A percentile compares a stretch with the other conserved stretches of the same genome.
phyloP scores from a whole-genome alignment of 805 yeast species.

The Yarrowia divulgata region DNA sequence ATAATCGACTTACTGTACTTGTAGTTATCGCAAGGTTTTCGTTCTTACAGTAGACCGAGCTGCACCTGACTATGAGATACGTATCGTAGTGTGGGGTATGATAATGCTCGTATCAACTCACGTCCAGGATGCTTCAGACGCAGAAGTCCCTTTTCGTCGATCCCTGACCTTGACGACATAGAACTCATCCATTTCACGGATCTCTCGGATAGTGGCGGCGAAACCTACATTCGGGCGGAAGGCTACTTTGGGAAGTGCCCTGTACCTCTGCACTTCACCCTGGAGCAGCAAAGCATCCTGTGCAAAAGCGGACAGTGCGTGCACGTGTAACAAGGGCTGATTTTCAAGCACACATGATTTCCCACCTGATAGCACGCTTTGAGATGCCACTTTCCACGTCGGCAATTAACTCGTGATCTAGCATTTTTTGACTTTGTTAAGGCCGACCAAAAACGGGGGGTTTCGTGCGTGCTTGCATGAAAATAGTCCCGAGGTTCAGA shows the following conservation, averaged over 20 bases:
- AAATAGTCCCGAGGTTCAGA: background rate
- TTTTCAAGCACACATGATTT: too few species aligned
- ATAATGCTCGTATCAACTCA: background rate
- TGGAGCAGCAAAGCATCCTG: too few species aligned
- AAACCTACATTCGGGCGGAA: conserved; percentile 21
- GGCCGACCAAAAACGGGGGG: background rate
- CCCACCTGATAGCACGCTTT: too few species aligned
- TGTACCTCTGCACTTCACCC: background rate
- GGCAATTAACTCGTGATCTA: conserved; percentile 1
- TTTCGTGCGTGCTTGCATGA: conserved; percentile 26
- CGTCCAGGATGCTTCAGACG: background rate
- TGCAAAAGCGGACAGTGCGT: too few species aligned
- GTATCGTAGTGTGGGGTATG: conserved; percentile 12
- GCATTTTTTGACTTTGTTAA: conserved; percentile 1
- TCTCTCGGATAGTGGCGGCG: conserved; percentile 25
- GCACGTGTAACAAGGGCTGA: too few species aligned
- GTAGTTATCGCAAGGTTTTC: too few species aligned
- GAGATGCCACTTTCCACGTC: background rate
- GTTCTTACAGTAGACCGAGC: too few species aligned
- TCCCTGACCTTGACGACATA: background rate
- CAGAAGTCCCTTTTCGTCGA: background rate
- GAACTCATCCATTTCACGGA: background rate
- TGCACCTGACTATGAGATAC: conserved; percentile 17
- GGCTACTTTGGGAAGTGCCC: conserved; percentile 1
- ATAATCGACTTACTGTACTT: too few species aligned